Evolutionary conservation across 2,329 filamentous ascomycete species (phyloP).

Genomic region (Exophiala viscosa): DNA sequence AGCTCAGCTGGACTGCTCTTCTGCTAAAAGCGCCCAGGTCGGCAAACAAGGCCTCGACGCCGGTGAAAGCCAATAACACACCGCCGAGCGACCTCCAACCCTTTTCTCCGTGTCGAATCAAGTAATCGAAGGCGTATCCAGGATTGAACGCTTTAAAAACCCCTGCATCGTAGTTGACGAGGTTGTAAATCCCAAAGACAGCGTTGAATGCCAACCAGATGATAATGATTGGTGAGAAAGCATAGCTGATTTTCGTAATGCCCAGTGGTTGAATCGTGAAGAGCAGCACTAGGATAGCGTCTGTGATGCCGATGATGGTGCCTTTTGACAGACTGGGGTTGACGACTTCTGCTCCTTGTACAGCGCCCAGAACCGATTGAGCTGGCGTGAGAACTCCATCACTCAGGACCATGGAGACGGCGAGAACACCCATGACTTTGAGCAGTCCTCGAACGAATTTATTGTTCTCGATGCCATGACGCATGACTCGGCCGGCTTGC

Average conservation of each 20-base stretch:
- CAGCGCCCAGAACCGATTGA: slow-evolving; percentile 55
- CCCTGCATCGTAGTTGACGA: slow-evolving; percentile 44
- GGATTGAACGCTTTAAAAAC: slow-evolving; percentile 53
- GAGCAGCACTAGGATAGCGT: slow-evolving; percentile 51
- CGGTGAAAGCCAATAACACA: slow-evolving; percentile 70
- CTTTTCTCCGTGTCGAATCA: slow-evolving; percentile 48
- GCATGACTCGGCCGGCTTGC: slow-evolving; percentile 40
- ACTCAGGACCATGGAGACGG: slow-evolving; percentile 53
- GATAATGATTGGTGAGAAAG: slow-evolving; percentile 55
- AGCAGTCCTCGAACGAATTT: slow-evolving; percentile 44
- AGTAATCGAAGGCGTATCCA: slow-evolving; percentile 47
- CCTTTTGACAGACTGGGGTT: slow-evolving; percentile 44
- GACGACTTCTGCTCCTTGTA: slow-evolving; percentile 52
- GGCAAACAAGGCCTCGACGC: slow-evolving; percentile 74
- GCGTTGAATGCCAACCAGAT: slow-evolving; percentile 54
- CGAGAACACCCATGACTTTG: slow-evolving; percentile 52
- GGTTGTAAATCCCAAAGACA: slow-evolving; percentile 53
- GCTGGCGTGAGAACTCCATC: slow-evolving; percentile 57
- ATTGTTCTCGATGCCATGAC: slow-evolving; percentile 48
- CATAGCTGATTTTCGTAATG: slow-evolving; percentile 45
- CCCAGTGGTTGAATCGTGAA: slow-evolving; percentile 56
- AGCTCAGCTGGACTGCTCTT: slow-evolving; percentile 67
- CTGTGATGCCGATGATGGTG: slow-evolving; percentile 50
- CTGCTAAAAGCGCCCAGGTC: slow-evolving; percentile 72
- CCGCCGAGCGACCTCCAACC: slow-evolving; percentile 57